A percentile compares a stretch with the other conserved stretches of the same genome.
phyloP scores from a whole-genome alignment of 2,329 filamentous ascomycete genomes.

The Pyricularia pennisetigena region DNA sequence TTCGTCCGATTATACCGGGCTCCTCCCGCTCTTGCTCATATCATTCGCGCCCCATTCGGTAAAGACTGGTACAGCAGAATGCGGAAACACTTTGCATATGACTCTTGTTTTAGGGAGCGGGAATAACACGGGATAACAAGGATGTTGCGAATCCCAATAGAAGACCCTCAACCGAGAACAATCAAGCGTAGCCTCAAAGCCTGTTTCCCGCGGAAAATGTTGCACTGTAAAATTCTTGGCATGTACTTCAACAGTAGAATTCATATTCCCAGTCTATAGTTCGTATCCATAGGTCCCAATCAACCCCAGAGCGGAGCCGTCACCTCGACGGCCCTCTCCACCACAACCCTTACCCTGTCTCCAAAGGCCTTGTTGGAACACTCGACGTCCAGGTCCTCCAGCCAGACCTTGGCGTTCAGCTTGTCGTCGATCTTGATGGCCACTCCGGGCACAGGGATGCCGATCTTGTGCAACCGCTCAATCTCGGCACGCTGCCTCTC shows the following conservation, averaged over 20 bases:
- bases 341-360: slow-evolving; percentile 78
- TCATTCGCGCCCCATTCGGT: no score
- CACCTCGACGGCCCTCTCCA: slow-evolving; percentile 82
- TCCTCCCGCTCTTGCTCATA: no score
- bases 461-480: slow-evolving; percentile 67
- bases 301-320: slow-evolving; percentile 63
- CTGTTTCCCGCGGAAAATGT: not conserved
- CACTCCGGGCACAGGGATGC: slow-evolving; percentile 84
- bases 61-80: not conserved
- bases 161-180: not conserved
- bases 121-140: not conserved
- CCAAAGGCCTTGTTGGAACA: slow-evolving; percentile 68
- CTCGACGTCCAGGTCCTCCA: slow-evolving; percentile 87
- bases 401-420: slow-evolving; percentile 78
- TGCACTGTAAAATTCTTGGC: not conserved
- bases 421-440: slow-evolving; percentile 85
- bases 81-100: not conserved
- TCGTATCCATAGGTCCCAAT: slow-evolving; percentile 6
- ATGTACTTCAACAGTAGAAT: not conserved
- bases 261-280: not conserved
- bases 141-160: not conserved
- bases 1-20: not conserved
- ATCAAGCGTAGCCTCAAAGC: not conserved
- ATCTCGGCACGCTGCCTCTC: slow-evolving; percentile 58
- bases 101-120: not conserved